phyloP scores from a whole-genome alignment of 345 rosid species.

The Kandelia obovata region DNA sequence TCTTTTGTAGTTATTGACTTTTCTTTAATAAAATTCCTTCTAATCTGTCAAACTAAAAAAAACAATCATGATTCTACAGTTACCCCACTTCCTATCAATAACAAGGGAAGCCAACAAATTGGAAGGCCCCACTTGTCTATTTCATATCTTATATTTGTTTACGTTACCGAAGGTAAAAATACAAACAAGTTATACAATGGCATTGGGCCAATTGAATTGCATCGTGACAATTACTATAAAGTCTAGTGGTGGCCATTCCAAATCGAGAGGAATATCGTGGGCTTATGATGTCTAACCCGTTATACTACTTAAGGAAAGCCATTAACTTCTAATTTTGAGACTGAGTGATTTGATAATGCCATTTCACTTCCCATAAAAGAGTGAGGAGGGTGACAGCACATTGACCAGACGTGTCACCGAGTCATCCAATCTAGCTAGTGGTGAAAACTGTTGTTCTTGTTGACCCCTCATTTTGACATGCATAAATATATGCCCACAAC shows the following conservation, averaged over 20 bases:
- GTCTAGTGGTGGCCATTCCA: constrained; percentile 6
- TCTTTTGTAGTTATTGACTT: too few relatives aligned
- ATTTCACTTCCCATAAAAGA: constrained; percentile 12
- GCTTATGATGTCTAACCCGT: constrained; percentile 16
- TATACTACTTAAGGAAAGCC: constrained; percentile 24
- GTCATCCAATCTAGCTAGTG: constrained; percentile 31
- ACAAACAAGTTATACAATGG: too few relatives aligned
- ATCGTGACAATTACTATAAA: too few relatives aligned
- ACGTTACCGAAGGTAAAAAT: too few relatives aligned
- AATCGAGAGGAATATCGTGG: constrained; percentile 5
- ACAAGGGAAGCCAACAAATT: too few relatives aligned
- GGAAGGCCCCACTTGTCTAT: too few relatives aligned
- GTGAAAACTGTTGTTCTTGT: constrained; percentile 25
- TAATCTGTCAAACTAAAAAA: too few relatives aligned
- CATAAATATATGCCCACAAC: constrained; percentile 5
- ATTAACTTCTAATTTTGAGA: background rate
- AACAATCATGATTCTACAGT: too few relatives aligned
- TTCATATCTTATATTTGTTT: too few relatives aligned
- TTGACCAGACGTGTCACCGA: constrained; percentile 21
- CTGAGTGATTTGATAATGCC: background rate
- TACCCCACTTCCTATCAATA: too few relatives aligned
- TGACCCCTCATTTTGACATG: constrained; percentile 27
- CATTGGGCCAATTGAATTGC: too few relatives aligned
- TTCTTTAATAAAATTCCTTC: too few relatives aligned
- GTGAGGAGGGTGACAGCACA: constrained; percentile 13